Conservation (phyloP, 495 filamentous ascomycete genomes). For the Aspergillus carlsbadensis region DNA sequence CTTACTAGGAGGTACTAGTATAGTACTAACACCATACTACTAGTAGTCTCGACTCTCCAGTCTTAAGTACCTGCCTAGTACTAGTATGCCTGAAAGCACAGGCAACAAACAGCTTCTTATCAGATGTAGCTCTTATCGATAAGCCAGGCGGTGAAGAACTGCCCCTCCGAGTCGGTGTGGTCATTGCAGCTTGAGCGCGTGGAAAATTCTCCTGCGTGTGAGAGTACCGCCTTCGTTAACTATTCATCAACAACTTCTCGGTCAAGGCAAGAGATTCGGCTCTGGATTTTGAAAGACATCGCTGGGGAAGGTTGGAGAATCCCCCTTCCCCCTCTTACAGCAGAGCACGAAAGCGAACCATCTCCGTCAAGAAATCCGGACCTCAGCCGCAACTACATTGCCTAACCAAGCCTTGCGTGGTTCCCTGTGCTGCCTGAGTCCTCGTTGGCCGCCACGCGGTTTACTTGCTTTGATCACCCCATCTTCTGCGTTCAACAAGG, state of each 20-base stretch:
- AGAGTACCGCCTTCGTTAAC: constrained; percentile 9
- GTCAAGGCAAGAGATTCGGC: constrained; percentile 1
- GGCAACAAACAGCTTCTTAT: not conserved
- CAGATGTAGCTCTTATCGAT: constrained; percentile 13
- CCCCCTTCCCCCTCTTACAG: not conserved
- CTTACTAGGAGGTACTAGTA: not conserved
- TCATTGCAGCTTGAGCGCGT: constrained; percentile 25
- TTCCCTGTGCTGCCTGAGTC: constrained; percentile 7
- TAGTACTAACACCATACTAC: no score
- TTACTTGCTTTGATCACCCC: not conserved
- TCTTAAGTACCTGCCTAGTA: no score
- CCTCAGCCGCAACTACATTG: constrained; percentile 8
- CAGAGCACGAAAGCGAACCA: not conserved
- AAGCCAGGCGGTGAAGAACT: constrained; percentile 20
- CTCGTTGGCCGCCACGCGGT: constrained; percentile 10
- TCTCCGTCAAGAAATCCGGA: not conserved
- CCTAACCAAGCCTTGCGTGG: constrained; percentile 2
- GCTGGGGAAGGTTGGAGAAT: constrained; percentile 5
- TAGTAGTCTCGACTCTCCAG: no score
- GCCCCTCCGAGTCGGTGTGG: constrained; percentile 23
- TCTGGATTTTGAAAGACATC: not conserved
- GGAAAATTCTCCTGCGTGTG: constrained; percentile 21
- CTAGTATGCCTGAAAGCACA: no score
- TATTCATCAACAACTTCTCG: constrained; percentile 7
- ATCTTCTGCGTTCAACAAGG: not conserved